Conservation (phyloP, 345 rosid genomes). For the Jatropha curcas region DNA sequence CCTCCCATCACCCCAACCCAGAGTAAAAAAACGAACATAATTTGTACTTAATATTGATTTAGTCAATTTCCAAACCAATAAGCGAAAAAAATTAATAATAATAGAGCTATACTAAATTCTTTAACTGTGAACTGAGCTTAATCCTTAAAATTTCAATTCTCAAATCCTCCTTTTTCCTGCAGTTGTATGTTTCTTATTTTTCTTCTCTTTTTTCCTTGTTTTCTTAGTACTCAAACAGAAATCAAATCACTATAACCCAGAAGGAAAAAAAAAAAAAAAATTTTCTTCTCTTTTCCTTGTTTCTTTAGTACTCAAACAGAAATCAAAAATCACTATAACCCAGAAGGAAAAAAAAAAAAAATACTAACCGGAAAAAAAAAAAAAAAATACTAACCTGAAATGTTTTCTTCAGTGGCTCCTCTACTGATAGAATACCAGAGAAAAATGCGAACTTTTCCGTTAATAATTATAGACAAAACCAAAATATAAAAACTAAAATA, state of each 20-base stretch:
- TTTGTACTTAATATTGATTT: not conserved
- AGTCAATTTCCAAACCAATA: not conserved
- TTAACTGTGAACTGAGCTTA: not conserved
- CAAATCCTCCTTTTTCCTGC: not conserved
- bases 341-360: conserved; percentile 1
- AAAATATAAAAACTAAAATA: conserved; percentile 6
- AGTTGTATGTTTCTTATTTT: no score
- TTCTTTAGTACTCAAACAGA: conserved; percentile 3
- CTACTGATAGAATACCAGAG: conserved; percentile 46
- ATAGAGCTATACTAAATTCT: not conserved
- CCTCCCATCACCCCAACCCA: not conserved
- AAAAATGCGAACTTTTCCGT: conserved; percentile 6
- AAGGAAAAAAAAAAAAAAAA: not conserved
- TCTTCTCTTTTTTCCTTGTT: not conserved
- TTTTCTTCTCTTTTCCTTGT: not conserved
- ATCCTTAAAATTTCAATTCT: not conserved
- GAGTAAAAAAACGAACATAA: not conserved
- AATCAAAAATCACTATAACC: conserved; percentile 32
- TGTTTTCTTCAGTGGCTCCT: conserved; percentile 60
- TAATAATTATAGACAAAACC: conserved; percentile 21
- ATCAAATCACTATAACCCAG: conserved; percentile 27
- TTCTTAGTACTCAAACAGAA: conserved; percentile 6
- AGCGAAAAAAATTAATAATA: not conserved
- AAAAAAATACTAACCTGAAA: conserved; percentile 56
- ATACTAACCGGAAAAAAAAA: conserved; percentile 6